Conservation (phyloP, 2,329 filamentous ascomycete genomes). For the Alternaria ethzedia region DNA sequence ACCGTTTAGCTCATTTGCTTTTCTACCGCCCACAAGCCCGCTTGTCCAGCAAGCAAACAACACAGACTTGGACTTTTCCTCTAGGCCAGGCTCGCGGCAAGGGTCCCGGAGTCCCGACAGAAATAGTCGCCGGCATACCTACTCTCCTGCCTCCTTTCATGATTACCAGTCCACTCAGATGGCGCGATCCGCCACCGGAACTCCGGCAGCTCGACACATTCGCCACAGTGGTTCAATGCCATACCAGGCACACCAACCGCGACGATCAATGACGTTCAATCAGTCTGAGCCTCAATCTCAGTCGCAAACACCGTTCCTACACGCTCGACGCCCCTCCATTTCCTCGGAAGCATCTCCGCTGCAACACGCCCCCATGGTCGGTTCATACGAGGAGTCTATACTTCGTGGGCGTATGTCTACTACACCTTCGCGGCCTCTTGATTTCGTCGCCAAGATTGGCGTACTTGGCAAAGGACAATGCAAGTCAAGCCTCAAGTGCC, state of each 20-base stretch:
- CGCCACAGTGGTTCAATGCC: constrained; percentile 67
- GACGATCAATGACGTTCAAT: constrained; percentile 72
- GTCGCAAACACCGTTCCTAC: constrained; percentile 55
- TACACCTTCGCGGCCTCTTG: constrained; percentile 86
- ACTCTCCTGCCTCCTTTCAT: constrained; percentile 68
- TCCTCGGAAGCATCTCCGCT: constrained; percentile 76
- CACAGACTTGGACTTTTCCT: constrained; percentile 72
- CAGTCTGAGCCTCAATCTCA: constrained; percentile 47
- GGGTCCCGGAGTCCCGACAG: constrained; percentile 54
- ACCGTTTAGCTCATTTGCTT: constrained; percentile 78
- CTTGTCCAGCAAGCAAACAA: constrained; percentile 88
- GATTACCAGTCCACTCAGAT: constrained; percentile 54
- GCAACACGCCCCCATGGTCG: constrained; percentile 93
- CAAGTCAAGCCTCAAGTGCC: constrained; percentile 83
- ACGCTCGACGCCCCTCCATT: constrained; percentile 71
- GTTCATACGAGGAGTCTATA: constrained; percentile 97
- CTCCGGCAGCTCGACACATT: constrained; percentile 44
- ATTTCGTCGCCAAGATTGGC: constrained; percentile 94
- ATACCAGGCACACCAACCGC: constrained; percentile 80
- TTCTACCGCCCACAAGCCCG: constrained; percentile 89
- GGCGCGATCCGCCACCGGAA: constrained; percentile 39
- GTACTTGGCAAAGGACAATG: constrained; percentile 89
- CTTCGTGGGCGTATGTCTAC: constrained; percentile 95
- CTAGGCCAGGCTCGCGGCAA: constrained; percentile 47
- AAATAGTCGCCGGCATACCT: constrained; percentile 70